These are phyloP conservation scores for Omphalotus olearius DNA, from an alignment of 1,284 basidiomycete species.

Conservation along the genomic window DNA sequence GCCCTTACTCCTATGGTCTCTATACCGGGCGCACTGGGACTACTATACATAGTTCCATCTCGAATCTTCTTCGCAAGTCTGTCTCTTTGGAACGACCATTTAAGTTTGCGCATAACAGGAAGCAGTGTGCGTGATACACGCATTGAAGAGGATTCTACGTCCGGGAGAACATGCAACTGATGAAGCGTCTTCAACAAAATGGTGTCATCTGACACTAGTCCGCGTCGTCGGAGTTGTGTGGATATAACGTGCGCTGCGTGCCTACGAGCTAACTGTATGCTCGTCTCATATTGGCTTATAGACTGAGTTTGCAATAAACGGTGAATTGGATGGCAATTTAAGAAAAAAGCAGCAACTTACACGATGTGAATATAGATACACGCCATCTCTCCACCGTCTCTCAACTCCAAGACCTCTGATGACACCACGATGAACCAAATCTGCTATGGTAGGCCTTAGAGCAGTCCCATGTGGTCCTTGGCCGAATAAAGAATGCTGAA, in stretches of 20 bases:
- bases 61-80: slow-evolving; percentile 47
- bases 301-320: slow-evolving; percentile 32
- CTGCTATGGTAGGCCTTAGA: slow-evolving; percentile 58
- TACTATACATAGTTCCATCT: slow-evolving; percentile 23
- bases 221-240: slow-evolving; percentile 39
- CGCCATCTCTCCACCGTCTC: slow-evolving; percentile 56
- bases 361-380: slow-evolving; percentile 56
- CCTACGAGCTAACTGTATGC: slow-evolving; percentile 42
- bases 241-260: slow-evolving; percentile 45
- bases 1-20: slow-evolving; percentile 15
- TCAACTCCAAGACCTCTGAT: slow-evolving; percentile 64
- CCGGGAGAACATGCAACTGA: slow-evolving; percentile 45
- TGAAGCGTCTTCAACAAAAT: slow-evolving; percentile 32
- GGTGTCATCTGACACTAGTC: slow-evolving; percentile 22
- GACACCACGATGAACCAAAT: slow-evolving; percentile 63
- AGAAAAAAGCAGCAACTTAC: slow-evolving; percentile 33
- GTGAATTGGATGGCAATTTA: slow-evolving; percentile 4
- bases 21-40: slow-evolving; percentile 21
- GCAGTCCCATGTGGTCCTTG: slow-evolving; percentile 46
- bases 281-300: slow-evolving; percentile 54
- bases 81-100: slow-evolving; percentile 47
- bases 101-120: slow-evolving; percentile 48
- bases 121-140: slow-evolving; percentile 49
- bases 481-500: slow-evolving; percentile 61
- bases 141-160: slow-evolving; percentile 44